Evolutionary conservation across 140 eudicot species (phyloP).

Genomic region (Senecio squalidus): DNA sequence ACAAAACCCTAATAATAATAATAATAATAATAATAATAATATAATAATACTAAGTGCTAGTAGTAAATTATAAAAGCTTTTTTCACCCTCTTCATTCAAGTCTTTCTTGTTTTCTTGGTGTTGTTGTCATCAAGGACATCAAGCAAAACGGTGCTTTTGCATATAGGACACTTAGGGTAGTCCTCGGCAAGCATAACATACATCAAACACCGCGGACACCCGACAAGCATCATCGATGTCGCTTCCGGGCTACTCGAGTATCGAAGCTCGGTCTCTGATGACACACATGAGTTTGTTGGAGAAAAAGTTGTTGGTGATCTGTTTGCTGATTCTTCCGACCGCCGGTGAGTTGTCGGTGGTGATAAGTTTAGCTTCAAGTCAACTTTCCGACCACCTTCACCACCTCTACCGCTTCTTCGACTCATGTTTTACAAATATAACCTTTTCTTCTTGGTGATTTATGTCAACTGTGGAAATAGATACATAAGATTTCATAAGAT

Average conservation of each 20-base stretch:
- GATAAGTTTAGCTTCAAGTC: slow-evolving; percentile 73
- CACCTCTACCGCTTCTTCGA: slow-evolving; percentile 38
- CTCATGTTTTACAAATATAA: slow-evolving; percentile 40
- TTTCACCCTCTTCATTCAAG: slow-evolving; percentile 27
- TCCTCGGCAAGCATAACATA: slow-evolving; percentile 80
- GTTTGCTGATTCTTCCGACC: slow-evolving; percentile 38
- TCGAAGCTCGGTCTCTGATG: slow-evolving; percentile 46
- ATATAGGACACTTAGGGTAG: slow-evolving; percentile 85
- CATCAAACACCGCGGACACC: slow-evolving; percentile 90
- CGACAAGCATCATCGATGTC: slow-evolving; percentile 80
- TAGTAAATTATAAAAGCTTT: slow-evolving; percentile 29
- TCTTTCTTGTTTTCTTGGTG: slow-evolving; percentile 50
- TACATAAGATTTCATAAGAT: neutral
- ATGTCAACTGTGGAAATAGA: slow-evolving; percentile 19
- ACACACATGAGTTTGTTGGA: slow-evolving; percentile 83
- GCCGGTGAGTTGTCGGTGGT: slow-evolving; percentile 41
- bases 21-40: no score
- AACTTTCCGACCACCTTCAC: no score
- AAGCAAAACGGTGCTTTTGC: slow-evolving; percentile 88
- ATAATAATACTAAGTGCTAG: slow-evolving; percentile 20
- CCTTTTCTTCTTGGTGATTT: slow-evolving; percentile 6
- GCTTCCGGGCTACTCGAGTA: slow-evolving; percentile 60
- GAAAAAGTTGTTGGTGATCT: slow-evolving; percentile 39
- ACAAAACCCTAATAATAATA: slow-evolving; percentile 11
- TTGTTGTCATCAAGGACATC: slow-evolving; percentile 56